Conservation (phyloP, 2,329 filamentous ascomycete species). For the Aspergillus amoenus region DNA sequence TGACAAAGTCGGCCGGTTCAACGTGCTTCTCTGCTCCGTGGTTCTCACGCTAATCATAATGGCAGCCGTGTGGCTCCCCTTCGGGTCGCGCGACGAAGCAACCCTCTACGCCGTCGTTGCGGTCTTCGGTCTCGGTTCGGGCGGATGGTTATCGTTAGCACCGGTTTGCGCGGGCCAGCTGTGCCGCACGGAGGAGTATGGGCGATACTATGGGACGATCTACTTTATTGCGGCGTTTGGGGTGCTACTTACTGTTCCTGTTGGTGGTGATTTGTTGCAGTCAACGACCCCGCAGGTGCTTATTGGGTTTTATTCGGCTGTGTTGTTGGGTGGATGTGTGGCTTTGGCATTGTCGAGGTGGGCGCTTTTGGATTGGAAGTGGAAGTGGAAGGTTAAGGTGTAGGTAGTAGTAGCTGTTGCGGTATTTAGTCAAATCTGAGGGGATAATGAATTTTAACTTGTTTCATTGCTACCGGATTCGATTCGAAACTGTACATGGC, state of each 20-base stretch:
- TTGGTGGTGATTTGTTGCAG: not conserved
- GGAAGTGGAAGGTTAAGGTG: slow-evolving; percentile 39
- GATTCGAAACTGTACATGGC: slow-evolving; percentile 10
- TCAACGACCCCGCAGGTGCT: slow-evolving; percentile 25
- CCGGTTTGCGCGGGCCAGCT: not conserved
- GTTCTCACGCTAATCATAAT: slow-evolving; percentile 42
- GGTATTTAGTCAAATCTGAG: too few relatives aligned
- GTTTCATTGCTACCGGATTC: slow-evolving; percentile 9
- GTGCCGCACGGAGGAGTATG: not conserved
- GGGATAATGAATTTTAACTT: not conserved
- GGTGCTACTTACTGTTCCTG: not conserved
- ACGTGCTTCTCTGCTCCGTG: slow-evolving; percentile 42
- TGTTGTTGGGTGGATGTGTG: slow-evolving; percentile 38
- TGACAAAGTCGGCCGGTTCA: slow-evolving; percentile 48
- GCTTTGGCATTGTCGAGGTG: slow-evolving; percentile 33
- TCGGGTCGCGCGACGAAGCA: slow-evolving; percentile 40
- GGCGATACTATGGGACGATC: not conserved
- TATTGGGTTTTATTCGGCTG: slow-evolving; percentile 48
- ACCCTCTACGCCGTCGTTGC: slow-evolving; percentile 48
- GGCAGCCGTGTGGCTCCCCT: slow-evolving; percentile 46
- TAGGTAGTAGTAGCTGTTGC: not conserved
- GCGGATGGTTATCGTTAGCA: not conserved
- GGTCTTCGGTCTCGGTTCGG: slow-evolving; percentile 17
- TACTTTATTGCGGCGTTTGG: not conserved
- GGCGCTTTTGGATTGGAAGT: slow-evolving; percentile 39